Conservation (phyloP, 169 alveolate genomes). For the Eimeria falciformis region DNA sequence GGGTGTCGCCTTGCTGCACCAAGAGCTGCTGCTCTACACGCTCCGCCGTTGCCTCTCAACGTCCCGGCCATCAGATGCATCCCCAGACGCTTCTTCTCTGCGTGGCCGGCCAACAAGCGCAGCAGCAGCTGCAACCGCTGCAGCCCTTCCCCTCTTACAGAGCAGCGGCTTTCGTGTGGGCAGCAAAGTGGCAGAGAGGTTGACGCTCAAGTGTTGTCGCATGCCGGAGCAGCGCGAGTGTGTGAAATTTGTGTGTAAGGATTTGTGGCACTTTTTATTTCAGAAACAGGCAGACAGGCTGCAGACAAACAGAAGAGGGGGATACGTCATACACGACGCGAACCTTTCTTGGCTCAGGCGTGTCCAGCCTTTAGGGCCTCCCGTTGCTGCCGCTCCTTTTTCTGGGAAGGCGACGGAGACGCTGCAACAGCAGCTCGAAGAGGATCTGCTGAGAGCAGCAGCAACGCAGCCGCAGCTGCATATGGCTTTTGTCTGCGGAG, state of each 20-base stretch:
- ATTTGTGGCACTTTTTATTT: slow-evolving; percentile 81
- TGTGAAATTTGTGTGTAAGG: slow-evolving; percentile 82
- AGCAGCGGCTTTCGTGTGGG: slow-evolving; percentile 56
- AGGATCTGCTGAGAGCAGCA: slow-evolving; percentile 28
- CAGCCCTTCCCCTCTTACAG: slow-evolving; percentile 47
- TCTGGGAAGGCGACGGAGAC: neutral
- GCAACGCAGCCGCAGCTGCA: slow-evolving; percentile 76
- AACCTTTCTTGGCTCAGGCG: slow-evolving; percentile 79
- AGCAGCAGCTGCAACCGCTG: slow-evolving; percentile 48
- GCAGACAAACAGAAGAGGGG: slow-evolving; percentile 82
- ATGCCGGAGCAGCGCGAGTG: slow-evolving; percentile 81
- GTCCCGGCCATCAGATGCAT: neutral
- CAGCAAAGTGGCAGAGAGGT: slow-evolving; percentile 46
- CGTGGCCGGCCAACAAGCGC: neutral
- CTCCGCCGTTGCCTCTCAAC: slow-evolving; percentile 19
- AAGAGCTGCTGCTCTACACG: slow-evolving; percentile 43
- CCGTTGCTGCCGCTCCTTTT: slow-evolving; percentile 18
- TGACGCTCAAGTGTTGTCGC: slow-evolving; percentile 66
- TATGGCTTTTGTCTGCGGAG: slow-evolving; percentile 80
- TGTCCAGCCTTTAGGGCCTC: slow-evolving; percentile 66
- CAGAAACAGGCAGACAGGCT: slow-evolving; percentile 84
- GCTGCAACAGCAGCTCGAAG: slow-evolving; percentile 25
- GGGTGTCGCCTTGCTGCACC: slow-evolving; percentile 57
- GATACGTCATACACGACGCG: slow-evolving; percentile 81
- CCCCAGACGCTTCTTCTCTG: neutral